A percentile compares a stretch with the other conserved stretches of the same genome.
Conservation (phyloP, 129 eudicot species). For the Mikania micrantha region DNA sequence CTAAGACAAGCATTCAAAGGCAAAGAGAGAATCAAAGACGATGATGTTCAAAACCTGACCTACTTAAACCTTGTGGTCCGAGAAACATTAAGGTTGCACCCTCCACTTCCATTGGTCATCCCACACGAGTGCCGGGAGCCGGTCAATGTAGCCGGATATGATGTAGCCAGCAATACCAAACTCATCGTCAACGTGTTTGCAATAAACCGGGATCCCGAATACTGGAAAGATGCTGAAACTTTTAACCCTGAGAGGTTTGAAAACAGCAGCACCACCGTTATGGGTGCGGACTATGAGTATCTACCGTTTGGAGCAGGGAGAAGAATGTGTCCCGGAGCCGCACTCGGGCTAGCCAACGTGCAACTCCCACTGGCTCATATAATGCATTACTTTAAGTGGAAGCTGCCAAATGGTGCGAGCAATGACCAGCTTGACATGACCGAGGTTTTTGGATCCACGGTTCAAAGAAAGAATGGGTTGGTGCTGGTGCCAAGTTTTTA, state of each 20-base stretch:
- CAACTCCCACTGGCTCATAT: constrained; percentile 28
- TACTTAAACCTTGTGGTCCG: constrained; percentile 31
- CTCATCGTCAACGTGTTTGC: constrained; percentile 29
- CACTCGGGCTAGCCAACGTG: constrained; percentile 27
- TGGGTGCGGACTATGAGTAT: constrained; percentile 21
- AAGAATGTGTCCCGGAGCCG: constrained; percentile 29
- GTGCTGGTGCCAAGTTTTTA: constrained; percentile 17
- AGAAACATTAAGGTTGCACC: constrained; percentile 31
- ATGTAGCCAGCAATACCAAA: constrained; percentile 24
- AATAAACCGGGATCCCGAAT: constrained; percentile 23
- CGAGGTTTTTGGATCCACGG: constrained; percentile 38
- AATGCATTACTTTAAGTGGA: constrained; percentile 37
- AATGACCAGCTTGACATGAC: constrained; percentile 29
- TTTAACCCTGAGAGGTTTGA: constrained; percentile 39
- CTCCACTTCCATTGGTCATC: constrained; percentile 24
- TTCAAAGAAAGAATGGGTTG: constrained; percentile 21
- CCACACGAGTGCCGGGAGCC: constrained; percentile 32
- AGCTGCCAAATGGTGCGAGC: constrained; percentile 26
- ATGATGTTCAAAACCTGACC: constrained; percentile 18
- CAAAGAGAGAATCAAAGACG: constrained; percentile 19
- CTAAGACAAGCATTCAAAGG: constrained; percentile 22
- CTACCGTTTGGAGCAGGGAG: constrained; percentile 44
- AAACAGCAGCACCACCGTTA: neutral
- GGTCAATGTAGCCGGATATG: constrained; percentile 20
- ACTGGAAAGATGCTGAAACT: constrained; percentile 31